Conservation (phyloP, 352 stramenopile species). For the Phytophthora sp. region DNA sequence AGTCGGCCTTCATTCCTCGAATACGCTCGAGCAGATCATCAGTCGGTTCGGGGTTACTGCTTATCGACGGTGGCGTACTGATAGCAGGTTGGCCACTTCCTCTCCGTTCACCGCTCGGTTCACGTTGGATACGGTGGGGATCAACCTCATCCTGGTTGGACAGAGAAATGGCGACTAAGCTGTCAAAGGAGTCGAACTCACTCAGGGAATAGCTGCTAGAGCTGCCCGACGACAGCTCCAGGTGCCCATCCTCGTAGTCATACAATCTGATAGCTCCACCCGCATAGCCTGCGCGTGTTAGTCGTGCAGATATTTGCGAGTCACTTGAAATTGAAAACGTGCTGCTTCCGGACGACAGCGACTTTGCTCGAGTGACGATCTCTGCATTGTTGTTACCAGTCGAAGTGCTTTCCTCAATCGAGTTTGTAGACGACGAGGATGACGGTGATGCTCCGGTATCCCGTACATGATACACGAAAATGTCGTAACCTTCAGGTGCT, state of each 20-base stretch:
- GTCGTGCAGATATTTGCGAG: conserved; percentile 39
- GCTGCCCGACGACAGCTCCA: conserved; percentile 37
- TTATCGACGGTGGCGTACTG: conserved; percentile 1
- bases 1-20: conserved; percentile 57
- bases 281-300: conserved; percentile 25
- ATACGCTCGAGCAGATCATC: conserved; percentile 56
- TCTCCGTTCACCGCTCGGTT: conserved; percentile 17
- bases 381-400: conserved; percentile 26
- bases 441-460: conserved; percentile 26
- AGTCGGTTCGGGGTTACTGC: conserved; percentile 29
- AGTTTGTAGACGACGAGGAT: conserved; percentile 46
- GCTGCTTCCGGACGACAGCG: conserved; percentile 52
- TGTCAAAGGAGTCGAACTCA: conserved; percentile 64
- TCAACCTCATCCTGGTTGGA: conserved; percentile 35
- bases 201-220: conserved; percentile 69
- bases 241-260: conserved; percentile 16
- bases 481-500: conserved; percentile 30
- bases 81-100: conserved; percentile 3
- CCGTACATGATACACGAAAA: conserved; percentile 54
- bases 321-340: conserved; percentile 65
- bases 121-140: background rate
- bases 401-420: background rate
- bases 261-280: conserved; percentile 27
- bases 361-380: conserved; percentile 25
- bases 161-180: conserved; percentile 24